A percentile compares a stretch with the other conserved stretches of the same genome.
These are phyloP conservation scores for Candida tropicalis DNA, from an alignment of 1,139 yeast genomes.

Conservation along the genomic window DNA sequence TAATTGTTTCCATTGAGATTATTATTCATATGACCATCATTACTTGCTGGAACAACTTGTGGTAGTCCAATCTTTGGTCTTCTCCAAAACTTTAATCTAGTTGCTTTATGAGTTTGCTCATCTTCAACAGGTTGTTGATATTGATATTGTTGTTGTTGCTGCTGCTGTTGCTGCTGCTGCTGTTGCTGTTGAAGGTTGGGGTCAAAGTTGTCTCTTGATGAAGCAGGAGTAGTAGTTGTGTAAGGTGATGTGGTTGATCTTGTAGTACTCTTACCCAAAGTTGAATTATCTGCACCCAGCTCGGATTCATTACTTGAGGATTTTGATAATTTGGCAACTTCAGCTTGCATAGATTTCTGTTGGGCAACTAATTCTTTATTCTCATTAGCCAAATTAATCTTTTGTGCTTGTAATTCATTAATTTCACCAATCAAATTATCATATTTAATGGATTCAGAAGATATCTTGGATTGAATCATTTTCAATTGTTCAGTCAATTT, in stretches of 20 bases:
- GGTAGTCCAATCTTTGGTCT: conserved; percentile 40
- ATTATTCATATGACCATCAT: conserved; percentile 6
- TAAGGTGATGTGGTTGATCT: conserved; percentile 14
- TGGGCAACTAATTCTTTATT: conserved; percentile 30
- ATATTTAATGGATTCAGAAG: conserved; percentile 27
- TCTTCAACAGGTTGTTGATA: conserved; percentile 23
- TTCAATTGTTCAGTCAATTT: conserved; percentile 29
- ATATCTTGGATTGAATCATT: conserved; percentile 25
- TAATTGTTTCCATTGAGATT: conserved; percentile 10
- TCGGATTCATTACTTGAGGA: conserved; percentile 10
- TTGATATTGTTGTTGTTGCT: conserved; percentile 6
- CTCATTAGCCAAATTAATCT: conserved; percentile 25
- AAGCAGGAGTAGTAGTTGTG: conserved; percentile 7
- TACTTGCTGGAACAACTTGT: conserved; percentile 14
- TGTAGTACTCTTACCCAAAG: conserved; percentile 10
- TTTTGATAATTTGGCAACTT: conserved; percentile 4
- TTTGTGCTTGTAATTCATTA: conserved; percentile 29
- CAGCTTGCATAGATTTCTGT: conserved; percentile 23
- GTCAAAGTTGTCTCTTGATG: conserved; percentile 8
- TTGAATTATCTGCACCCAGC: conserved; percentile 10
- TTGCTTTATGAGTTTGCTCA: conserved; percentile 46
- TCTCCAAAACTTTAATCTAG: conserved; percentile 57
- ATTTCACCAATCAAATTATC: conserved; percentile 34
- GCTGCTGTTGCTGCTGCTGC: conserved; percentile 8
- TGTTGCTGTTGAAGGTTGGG: too few relatives aligned